Base-by-base conservation (phyloP, 2,329 filamentous ascomycete species). In the Emergomyces orientalis region DNA sequence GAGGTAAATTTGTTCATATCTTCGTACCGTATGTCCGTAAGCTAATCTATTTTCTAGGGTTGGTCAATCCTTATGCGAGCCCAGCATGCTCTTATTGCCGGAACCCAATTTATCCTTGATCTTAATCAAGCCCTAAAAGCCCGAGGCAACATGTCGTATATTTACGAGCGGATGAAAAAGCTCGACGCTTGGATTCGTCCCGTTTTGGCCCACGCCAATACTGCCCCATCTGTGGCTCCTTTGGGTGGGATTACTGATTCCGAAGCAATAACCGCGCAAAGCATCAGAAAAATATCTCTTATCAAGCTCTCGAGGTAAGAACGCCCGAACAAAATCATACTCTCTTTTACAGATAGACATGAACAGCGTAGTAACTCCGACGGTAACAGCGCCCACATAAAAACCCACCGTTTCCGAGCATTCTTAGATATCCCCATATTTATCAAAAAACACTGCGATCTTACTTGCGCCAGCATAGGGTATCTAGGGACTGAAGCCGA, bases 341-440 rank as follows among this genome's bases (percentile, higher is more conserved):
- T 64, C 69, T 60, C 7, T 56, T 13, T 49, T 14, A 13, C 22
- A 22, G 47, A 14, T 37, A n/a, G 5, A 60, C 25, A 14, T 51
- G 9, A 27, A 49, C n/a, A 60, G 17, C 7, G 27, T 19, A 37
- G 25, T 59, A 47, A 25, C 37, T 32, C 22, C 54, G 14, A 60
- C 13, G 8, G 32, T 37, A 37, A 49, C 63, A 79, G 78, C 66
- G 76, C 77, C 13, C 75, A 76, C 66, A 79, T 79, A 39, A 79
- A 79, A 68, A 70, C 74, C 0, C 77, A 79, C 63, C 75, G 78
- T n/a, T 79, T 79, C 62, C 70, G 76, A 51, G 78, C 78, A 19
- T 79, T 79, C 64, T 76, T 74, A 22, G 77, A 79, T 62, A 75
- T 78, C 13, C 77, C 78, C 1, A 73, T 79, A 17, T 79, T 79